phyloP scores from a whole-genome alignment of 2,329 filamentous ascomycete genomes.

The Phialophora expanda region DNA sequence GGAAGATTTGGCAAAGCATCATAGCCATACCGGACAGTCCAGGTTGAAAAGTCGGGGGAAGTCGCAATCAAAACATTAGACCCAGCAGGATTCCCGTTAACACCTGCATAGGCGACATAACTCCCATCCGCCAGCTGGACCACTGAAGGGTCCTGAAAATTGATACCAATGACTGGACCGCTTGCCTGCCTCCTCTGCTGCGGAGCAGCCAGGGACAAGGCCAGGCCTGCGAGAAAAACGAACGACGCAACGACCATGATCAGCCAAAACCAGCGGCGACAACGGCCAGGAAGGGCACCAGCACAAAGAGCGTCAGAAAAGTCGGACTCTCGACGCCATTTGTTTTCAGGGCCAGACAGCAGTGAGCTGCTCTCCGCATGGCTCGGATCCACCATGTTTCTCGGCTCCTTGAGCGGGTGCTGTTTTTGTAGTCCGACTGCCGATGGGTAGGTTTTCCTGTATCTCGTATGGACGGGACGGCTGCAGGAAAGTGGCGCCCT shows the following conservation, averaged over 20 bases:
- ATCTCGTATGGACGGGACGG: background rate
- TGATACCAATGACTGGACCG: conserved; percentile 40
- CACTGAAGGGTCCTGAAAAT: conserved; percentile 63
- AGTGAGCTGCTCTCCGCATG: conserved; percentile 13
- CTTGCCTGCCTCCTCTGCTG: conserved; percentile 24
- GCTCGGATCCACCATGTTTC: conserved; percentile 14
- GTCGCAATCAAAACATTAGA: conserved; percentile 61
- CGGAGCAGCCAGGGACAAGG: conserved; percentile 24
- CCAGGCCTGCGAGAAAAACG: conserved; percentile 27
- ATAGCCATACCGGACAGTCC: conserved; percentile 55
- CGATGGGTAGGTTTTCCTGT: background rate
- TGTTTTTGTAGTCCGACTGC: conserved; percentile 5
- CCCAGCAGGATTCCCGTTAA: conserved; percentile 42
- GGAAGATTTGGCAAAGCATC: conserved; percentile 60
- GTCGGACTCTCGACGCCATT: conserved; percentile 20
- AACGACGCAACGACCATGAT: conserved; percentile 26
- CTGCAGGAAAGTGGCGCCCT: conserved; percentile 14
- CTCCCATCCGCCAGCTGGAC: conserved; percentile 52
- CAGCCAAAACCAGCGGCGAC: conserved; percentile 19
- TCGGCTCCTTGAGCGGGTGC: conserved; percentile 1
- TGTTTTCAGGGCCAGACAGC: conserved; percentile 22
- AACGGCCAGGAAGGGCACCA: conserved; percentile 7
- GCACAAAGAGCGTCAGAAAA: conserved; percentile 1
- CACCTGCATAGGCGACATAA: conserved; percentile 61
- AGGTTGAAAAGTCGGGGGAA: conserved; percentile 54